Evolutionary conservation across 148 eudicot genomes (phyloP).

Genomic region (Simmondsia chinensis): DNA sequence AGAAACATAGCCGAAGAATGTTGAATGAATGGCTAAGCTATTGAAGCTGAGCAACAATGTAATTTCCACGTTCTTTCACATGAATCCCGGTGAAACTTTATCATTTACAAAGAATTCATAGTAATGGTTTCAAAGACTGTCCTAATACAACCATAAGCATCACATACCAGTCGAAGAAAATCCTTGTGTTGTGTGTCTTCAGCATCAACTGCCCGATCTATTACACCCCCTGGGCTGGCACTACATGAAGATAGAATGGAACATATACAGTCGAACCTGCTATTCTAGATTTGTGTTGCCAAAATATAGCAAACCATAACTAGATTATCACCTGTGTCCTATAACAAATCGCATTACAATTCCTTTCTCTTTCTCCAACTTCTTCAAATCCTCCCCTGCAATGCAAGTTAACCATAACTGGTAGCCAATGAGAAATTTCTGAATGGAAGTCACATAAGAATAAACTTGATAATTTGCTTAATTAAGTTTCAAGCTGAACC

Average conservation of each 20-base stretch:
- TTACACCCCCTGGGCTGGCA: conserved; percentile 62
- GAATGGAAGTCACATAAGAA: background rate
- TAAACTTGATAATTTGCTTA: background rate
- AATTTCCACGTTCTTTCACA: too few relatives aligned
- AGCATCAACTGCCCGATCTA: conserved; percentile 66
- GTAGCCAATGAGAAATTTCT: background rate
- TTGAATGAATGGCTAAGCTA: too few relatives aligned
- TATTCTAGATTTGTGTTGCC: background rate
- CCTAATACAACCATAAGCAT: background rate
- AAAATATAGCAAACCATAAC: background rate
- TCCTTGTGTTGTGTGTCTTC: conserved; percentile 56
- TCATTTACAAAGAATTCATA: background rate
- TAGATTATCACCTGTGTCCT: conserved; percentile 53
- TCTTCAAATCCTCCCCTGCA: conserved; percentile 41
- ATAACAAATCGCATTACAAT: conserved; percentile 65
- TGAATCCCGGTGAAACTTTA: background rate
- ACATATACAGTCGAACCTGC: too few relatives aligned
- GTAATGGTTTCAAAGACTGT: background rate
- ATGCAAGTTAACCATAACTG: background rate
- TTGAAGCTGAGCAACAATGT: too few relatives aligned
- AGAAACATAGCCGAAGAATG: too few relatives aligned
- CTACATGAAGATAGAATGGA: conserved; percentile 12
- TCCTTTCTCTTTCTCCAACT: conserved; percentile 68
- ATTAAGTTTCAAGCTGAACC: conserved; percentile 19
- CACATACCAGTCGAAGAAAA: conserved; percentile 56